Conservation (phyloP, 208 protist species). For the Jaenimonas drosophilae region DNA sequence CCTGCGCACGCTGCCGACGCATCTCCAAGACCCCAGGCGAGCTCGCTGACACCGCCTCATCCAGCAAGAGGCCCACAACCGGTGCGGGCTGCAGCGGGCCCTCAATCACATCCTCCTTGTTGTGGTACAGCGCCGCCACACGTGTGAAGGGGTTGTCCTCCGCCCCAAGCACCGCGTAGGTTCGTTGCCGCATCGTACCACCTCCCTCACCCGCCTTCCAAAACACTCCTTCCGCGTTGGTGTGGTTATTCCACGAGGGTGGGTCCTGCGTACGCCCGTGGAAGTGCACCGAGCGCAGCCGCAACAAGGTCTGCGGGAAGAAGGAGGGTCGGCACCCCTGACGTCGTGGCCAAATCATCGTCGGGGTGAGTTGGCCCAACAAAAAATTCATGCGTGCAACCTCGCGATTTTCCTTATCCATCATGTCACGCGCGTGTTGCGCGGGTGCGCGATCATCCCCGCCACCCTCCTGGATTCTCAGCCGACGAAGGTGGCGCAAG, state of each 20-base stretch:
- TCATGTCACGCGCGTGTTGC: too few relatives aligned
- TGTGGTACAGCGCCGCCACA: constrained; percentile 9
- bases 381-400: not conserved
- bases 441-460: not conserved
- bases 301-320: constrained; percentile 19
- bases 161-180: constrained; percentile 6
- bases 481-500: not conserved
- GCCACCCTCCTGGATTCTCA: not conserved
- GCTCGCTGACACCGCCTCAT: constrained; percentile 14
- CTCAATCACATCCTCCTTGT: constrained; percentile 19
- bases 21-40: constrained; percentile 12
- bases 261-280: not conserved
- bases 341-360: constrained; percentile 26
- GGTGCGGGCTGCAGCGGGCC: constrained; percentile 7
- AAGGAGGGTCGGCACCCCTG: constrained; percentile 33
- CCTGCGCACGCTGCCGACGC: constrained; percentile 8
- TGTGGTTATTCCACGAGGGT: not conserved
- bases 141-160: constrained; percentile 29
- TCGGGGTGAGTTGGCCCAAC: constrained; percentile 9
- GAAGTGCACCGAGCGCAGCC: constrained; percentile 12
- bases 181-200: too few relatives aligned
- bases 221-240: not conserved
- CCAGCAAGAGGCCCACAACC: constrained; percentile 18
- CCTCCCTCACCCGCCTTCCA: too few relatives aligned
- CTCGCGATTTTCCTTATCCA: not conserved